These are phyloP conservation scores for Nannochloropsis gaditana DNA, from an alignment of 108 stramenopile species.

Conservation along the genomic window DNA sequence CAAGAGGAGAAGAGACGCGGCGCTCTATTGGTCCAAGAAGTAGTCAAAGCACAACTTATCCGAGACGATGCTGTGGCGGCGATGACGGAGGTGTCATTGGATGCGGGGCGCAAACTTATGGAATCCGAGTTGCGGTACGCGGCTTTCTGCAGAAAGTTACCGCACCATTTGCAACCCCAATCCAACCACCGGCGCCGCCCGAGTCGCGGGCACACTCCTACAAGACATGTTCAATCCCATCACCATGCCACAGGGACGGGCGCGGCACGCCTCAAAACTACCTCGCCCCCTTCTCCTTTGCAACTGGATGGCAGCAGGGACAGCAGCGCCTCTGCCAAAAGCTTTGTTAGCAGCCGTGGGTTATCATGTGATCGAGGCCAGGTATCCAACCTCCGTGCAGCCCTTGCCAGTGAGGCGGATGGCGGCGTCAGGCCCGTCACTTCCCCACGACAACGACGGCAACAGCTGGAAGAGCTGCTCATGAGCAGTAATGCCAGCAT, in stretches of 20 bases:
- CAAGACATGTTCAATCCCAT: not conserved
- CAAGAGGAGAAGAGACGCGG: not conserved
- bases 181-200: not conserved
- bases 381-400: no score
- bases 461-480: constrained; percentile 1
- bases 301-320: not conserved
- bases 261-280: not conserved
- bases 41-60: not conserved
- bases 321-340: not conserved
- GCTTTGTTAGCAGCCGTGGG: no score
- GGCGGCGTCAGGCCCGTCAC: constrained; percentile 15
- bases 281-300: not conserved
- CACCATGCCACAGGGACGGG: not conserved
- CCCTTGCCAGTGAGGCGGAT: not conserved
- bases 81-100: not conserved
- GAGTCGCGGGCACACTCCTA: not conserved
- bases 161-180: not conserved
- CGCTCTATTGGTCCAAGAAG: not conserved
- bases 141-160: not conserved
- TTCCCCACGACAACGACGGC: not conserved
- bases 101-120: not conserved
- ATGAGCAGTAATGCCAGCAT: not conserved
- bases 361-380: no score
- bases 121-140: not conserved
- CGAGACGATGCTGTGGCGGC: constrained; percentile 1